Percentiles rank a stretch among this genome's conserved stretches.
These are phyloP conservation scores for Amanita molliuscula DNA, from an alignment of 768 basidiomycete genomes.

Conservation along the genomic window DNA sequence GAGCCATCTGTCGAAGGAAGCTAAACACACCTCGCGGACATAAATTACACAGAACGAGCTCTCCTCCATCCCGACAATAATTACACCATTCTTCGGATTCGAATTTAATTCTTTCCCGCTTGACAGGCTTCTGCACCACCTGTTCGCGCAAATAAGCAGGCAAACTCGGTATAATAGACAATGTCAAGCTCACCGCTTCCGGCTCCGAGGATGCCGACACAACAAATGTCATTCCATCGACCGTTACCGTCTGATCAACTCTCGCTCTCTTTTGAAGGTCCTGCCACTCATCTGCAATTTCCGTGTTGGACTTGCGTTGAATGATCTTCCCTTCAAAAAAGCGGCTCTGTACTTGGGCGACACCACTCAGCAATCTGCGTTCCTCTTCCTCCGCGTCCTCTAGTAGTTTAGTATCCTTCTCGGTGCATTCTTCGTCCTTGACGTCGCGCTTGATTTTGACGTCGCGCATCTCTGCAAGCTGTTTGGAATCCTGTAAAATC, in stretches of 20 bases:
- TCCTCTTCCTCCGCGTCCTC: conserved; percentile 46
- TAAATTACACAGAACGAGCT: conserved; percentile 31
- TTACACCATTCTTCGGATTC: conserved; percentile 53
- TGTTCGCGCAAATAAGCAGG: background rate
- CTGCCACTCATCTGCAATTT: conserved; percentile 37
- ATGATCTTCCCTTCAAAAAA: conserved; percentile 46
- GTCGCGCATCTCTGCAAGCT: conserved; percentile 30
- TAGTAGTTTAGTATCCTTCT: conserved; percentile 17
- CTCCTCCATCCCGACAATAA: conserved; percentile 49
- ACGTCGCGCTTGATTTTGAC: conserved; percentile 34
- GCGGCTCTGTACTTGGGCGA: conserved; percentile 48
- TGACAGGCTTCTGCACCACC: conserved; percentile 10
- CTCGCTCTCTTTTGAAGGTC: conserved; percentile 35
- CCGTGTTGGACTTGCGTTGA: conserved; percentile 22
- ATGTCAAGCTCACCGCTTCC: conserved; percentile 6
- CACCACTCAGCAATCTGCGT: conserved; percentile 34
- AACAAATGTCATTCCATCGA: conserved; percentile 20
- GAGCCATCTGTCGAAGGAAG: background rate
- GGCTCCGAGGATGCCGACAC: conserved; percentile 10
- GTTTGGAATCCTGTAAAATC: conserved; percentile 35
- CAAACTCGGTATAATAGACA: background rate
- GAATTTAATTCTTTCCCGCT: conserved; percentile 24
- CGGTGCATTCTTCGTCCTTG: conserved; percentile 9
- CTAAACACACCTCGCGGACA: conserved; percentile 44
- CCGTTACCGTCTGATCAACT: conserved; percentile 25